A percentile compares a stretch with the other conserved stretches of the same genome.
Conservation (phyloP, 1,284 basidiomycete genomes). For the Apiotrichum siamense region DNA sequence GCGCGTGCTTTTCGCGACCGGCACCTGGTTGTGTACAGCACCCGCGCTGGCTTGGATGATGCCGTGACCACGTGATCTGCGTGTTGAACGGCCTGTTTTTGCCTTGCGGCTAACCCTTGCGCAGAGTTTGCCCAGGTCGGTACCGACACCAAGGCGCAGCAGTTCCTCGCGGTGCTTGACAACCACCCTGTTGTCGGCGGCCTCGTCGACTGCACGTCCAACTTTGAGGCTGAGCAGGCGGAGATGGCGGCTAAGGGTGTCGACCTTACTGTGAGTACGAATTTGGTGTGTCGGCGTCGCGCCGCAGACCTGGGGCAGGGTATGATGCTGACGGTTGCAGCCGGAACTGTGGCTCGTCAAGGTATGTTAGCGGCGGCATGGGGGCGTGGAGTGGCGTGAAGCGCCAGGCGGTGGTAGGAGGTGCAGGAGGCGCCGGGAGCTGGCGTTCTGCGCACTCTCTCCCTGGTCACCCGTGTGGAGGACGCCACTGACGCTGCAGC, state of each 20-base stretch:
- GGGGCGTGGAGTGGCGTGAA: no score
- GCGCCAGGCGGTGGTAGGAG: no score
- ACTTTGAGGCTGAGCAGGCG: conserved; percentile 47
- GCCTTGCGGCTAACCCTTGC: no score
- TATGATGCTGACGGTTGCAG: background rate
- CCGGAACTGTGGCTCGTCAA: conserved; percentile 45
- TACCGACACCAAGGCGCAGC: conserved; percentile 47
- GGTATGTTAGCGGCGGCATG: conserved; percentile 11
- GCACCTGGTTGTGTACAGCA: no score
- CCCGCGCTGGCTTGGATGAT: no score
- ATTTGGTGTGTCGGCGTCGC: background rate
- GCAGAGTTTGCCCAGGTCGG: conserved; percentile 50
- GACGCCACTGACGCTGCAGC: conserved; percentile 5
- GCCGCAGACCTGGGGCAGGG: no score
- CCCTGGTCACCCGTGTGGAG: no score
- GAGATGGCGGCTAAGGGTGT: conserved; percentile 44
- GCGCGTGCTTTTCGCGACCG: no score
- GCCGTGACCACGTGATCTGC: no score
- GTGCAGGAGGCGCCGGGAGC: no score
- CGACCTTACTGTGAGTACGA: conserved; percentile 4
- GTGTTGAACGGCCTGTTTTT: no score
- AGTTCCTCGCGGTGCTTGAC: conserved; percentile 49
- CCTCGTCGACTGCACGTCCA: conserved; percentile 47
- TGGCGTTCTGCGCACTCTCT: no score
- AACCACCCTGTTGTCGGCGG: conserved; percentile 47